Percentiles rank a stretch among this genome's conserved stretches.
Evolutionary conservation across 257 asterid genomes (phyloP).

Genomic region (Solanum chiquidenum): DNA sequence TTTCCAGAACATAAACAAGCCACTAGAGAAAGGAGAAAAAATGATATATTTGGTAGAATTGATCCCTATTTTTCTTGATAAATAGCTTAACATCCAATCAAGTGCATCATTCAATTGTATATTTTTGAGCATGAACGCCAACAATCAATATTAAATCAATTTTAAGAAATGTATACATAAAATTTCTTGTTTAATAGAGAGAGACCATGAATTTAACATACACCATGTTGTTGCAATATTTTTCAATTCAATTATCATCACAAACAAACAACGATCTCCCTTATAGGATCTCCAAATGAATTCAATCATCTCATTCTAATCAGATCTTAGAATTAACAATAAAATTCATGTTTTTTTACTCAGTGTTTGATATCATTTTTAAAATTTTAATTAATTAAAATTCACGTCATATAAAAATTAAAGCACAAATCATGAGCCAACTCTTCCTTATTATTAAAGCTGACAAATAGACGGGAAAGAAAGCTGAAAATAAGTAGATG

Average conservation of each 20-base stretch:
- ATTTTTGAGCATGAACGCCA: no score
- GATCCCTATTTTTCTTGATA: neutral
- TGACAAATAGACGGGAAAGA: neutral
- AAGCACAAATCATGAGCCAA: neutral
- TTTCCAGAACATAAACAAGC: no score
- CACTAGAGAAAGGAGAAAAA: neutral
- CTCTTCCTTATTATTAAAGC: neutral
- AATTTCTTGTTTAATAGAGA: no score
- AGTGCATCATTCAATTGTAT: no score
- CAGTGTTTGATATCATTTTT: neutral
- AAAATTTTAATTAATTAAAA: neutral
- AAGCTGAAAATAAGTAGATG: neutral
- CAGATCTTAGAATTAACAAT: neutral
- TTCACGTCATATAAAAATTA: neutral
- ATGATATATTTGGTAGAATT: neutral
- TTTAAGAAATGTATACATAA: no score
- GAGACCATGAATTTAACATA: no score
- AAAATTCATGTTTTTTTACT: neutral
- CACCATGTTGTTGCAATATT: neutral
- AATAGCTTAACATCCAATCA: no score
- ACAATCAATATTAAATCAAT: no score
- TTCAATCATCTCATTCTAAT: neutral
- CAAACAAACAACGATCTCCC: neutral
- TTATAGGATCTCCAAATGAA: neutral
- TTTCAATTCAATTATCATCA: neutral